Percentiles rank a stretch among this genome's conserved stretches.
Conservation (phyloP, 2,329 filamentous ascomycete genomes). For the Fusarium tjaetaba region DNA sequence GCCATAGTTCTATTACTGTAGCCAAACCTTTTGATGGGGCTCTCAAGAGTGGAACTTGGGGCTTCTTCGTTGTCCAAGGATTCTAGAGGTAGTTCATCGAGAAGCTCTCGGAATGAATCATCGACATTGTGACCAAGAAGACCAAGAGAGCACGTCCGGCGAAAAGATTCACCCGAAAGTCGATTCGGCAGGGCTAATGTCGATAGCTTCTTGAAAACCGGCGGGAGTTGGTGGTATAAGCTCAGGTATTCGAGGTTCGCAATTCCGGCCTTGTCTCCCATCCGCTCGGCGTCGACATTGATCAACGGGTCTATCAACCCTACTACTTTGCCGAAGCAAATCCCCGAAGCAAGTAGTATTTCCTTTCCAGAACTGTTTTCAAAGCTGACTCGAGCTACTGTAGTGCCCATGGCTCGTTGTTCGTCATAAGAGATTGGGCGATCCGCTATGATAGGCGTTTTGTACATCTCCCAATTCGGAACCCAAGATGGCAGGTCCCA, state of each 20-base stretch:
- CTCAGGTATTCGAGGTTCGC: not conserved
- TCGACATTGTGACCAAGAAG: not conserved
- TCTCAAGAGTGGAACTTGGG: fast-evolving
- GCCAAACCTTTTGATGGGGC: fast-evolving
- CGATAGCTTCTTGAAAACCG: not conserved
- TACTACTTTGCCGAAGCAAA: not conserved
- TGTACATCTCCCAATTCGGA: not conserved
- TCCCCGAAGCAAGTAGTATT: not conserved
- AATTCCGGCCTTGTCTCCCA: not conserved
- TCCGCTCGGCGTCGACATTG: not conserved
- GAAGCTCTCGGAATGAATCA: not conserved
- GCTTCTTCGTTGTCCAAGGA: not conserved
- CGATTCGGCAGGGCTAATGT: not conserved
- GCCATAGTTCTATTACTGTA: not conserved
- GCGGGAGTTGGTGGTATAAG: not conserved
- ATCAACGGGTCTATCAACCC: not conserved
- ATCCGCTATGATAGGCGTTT: not conserved
- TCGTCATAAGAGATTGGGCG: not conserved
- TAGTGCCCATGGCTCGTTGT: not conserved
- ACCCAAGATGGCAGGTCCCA: not conserved
- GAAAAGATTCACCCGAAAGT: not conserved
- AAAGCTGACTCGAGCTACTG: not conserved
- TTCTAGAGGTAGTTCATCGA: not conserved
- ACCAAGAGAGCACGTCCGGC: not conserved
- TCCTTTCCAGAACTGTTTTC: not conserved